These are phyloP conservation scores for Amanita exitialis DNA, from an alignment of 768 basidiomycete species.

Conservation along the genomic window DNA sequence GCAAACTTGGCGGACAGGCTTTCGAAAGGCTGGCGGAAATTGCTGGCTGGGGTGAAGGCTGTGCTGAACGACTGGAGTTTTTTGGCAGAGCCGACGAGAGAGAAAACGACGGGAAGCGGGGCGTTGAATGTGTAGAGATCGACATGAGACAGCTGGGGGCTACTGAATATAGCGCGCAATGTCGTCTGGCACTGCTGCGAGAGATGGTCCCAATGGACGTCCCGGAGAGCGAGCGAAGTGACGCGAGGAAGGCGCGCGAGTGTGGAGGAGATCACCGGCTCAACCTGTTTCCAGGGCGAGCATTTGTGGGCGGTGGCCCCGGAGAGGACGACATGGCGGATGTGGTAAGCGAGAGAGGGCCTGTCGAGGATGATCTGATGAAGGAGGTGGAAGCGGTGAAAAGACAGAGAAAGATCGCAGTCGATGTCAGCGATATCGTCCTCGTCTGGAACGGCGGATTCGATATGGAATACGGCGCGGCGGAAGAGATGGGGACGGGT, in stretches of 20 bases:
- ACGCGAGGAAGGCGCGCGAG: slow-evolving; percentile 7
- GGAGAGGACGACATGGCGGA: slow-evolving; percentile 10
- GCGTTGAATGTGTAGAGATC: slow-evolving; percentile 7
- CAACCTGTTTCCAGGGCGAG: slow-evolving; percentile 3
- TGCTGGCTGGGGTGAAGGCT: background rate
- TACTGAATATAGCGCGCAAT: slow-evolving; percentile 6
- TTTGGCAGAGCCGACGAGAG: background rate
- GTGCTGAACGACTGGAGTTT: background rate
- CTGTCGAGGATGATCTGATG: slow-evolving; percentile 5
- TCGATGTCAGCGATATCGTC: background rate
- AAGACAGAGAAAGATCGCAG: background rate
- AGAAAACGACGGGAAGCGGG: background rate
- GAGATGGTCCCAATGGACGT: slow-evolving; percentile 10
- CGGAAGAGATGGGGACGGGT: slow-evolving; percentile 15
- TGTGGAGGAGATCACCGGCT: slow-evolving; percentile 3
- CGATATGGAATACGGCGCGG: slow-evolving; percentile 6
- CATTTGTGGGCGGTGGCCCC: slow-evolving; percentile 4
- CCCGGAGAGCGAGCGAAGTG: slow-evolving; percentile 2
- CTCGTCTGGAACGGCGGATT: background rate
- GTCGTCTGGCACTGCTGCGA: slow-evolving; percentile 1
- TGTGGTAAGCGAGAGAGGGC: slow-evolving; percentile 7
- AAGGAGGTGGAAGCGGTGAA: slow-evolving; percentile 9
- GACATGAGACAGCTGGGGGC: slow-evolving; percentile 7
- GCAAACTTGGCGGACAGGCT: background rate
- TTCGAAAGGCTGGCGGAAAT: background rate